Percentiles rank a stretch among this genome's conserved stretches.
phyloP scores from a whole-genome alignment of 2,329 filamentous ascomycete genomes.

The Nigrospora oryzae region DNA sequence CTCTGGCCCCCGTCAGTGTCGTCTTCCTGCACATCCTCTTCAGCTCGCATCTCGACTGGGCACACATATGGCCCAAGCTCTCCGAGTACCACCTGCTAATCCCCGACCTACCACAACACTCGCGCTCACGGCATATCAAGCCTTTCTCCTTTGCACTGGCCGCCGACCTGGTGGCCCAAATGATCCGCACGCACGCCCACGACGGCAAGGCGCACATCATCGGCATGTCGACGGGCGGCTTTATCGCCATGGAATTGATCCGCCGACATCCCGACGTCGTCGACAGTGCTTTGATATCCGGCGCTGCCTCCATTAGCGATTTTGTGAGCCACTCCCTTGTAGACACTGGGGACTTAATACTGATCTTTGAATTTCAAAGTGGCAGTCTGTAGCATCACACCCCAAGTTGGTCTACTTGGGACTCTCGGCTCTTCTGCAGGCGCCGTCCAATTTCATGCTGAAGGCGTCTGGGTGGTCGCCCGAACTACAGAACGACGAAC shows the following conservation, averaged over 20 bases:
- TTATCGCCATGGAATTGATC: constrained; percentile 22
- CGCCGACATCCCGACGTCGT: constrained; percentile 24
- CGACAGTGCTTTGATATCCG: constrained; percentile 23
- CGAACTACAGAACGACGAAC: constrained; percentile 18
- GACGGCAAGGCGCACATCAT: constrained; percentile 27
- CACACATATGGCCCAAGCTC: constrained; percentile 23
- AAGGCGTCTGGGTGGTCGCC: constrained; percentile 15
- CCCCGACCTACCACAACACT: constrained; percentile 29
- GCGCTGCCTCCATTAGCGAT: constrained; percentile 9
- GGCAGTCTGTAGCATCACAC: not conserved
- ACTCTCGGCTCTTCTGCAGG: constrained; percentile 13
- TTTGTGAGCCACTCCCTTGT: not conserved
- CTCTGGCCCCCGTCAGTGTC: constrained; percentile 18
- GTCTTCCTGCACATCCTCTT: constrained; percentile 23
- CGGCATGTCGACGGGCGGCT: constrained; percentile 31
- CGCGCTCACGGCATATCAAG: constrained; percentile 20
- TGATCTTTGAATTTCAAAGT: too few relatives aligned
- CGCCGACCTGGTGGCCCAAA: constrained; percentile 22
- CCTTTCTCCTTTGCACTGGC: constrained; percentile 21
- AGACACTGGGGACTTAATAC: not conserved
- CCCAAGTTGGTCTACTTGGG: constrained; percentile 18
- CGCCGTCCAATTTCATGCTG: constrained; percentile 18
- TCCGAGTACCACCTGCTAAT: constrained; percentile 28
- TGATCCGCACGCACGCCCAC: constrained; percentile 26
- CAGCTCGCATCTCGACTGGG: constrained; percentile 24